Conservation (phyloP, 371 early-diverging fungal genomes). For the Apophysomyces sp. region DNA sequence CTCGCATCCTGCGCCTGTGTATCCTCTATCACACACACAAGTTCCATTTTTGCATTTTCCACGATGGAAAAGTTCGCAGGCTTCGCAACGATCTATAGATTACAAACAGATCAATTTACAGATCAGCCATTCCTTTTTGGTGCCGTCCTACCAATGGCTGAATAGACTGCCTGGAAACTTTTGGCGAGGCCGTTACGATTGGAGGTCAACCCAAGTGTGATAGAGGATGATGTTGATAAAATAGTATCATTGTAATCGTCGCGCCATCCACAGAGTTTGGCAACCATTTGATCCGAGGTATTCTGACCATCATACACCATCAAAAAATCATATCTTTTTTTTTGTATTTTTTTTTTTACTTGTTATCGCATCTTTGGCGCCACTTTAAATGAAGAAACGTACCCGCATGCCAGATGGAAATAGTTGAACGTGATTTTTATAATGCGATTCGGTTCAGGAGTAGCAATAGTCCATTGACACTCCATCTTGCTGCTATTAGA, state of each 20-base stretch:
- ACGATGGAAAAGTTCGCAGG: background rate
- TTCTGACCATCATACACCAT: conserved; percentile 7
- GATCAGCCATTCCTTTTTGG: background rate
- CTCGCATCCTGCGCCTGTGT: background rate
- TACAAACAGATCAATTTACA: too few species aligned
- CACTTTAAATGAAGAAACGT: too few species aligned
- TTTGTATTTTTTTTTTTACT: background rate
- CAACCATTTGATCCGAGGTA: conserved; percentile 1
- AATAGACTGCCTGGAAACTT: background rate
- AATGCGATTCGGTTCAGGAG: too few species aligned
- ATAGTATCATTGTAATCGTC: background rate
- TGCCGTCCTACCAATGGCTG: background rate
- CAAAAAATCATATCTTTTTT: conserved; percentile 5
- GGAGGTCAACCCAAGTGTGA: background rate
- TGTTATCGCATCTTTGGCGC: too few species aligned
- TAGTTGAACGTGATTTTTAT: too few species aligned
- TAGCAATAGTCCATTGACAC: too few species aligned
- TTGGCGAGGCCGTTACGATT: too few species aligned
- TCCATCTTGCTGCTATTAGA: too few species aligned
- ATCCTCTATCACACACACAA: background rate
- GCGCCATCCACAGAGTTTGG: conserved; percentile 1
- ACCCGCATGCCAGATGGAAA: too few species aligned
- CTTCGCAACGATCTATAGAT: background rate
- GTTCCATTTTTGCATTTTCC: background rate
- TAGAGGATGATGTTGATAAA: background rate